Percentiles rank a stretch among this genome's conserved stretches.
Conservation (phyloP, 768 basidiomycete species). For the Leccinum uliginosum region DNA sequence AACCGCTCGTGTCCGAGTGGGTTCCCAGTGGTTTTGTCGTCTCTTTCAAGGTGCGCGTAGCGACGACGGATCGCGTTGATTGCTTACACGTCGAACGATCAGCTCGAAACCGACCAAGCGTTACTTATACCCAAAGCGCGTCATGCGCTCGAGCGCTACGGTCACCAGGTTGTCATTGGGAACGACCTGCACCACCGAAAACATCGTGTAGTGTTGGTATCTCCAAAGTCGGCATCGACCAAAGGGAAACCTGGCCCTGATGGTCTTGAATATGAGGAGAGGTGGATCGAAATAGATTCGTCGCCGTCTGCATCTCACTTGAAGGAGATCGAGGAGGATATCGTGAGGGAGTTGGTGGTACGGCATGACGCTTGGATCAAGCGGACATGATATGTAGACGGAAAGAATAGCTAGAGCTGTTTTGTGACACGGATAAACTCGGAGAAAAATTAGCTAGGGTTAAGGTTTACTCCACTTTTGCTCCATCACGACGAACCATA, state of each 20-base stretch:
- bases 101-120: conserved; percentile 89
- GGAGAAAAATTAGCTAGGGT: too few relatives aligned
- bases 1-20: conserved; percentile 94
- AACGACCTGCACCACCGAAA: conserved; percentile 93
- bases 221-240: conserved; percentile 34
- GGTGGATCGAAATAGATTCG: conserved; percentile 61
- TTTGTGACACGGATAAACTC: too few relatives aligned
- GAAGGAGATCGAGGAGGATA: conserved; percentile 93
- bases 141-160: conserved; percentile 85
- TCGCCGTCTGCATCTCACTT: conserved; percentile 27
- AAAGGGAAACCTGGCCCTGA: conserved; percentile 11
- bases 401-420: not conserved
- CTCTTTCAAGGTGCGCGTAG: conserved; percentile 83
- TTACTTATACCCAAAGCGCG: conserved; percentile 90
- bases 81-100: conserved; percentile 5
- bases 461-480: conserved; percentile 12
- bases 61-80: not conserved
- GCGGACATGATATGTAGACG: not conserved
- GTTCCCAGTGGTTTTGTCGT: conserved; percentile 86
- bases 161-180: conserved; percentile 95
- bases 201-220: conserved; percentile 88
- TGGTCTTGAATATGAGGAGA: conserved; percentile 43
- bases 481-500: conserved; percentile 4
- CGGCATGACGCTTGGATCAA: conserved; percentile 72
- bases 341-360: conserved; percentile 68